Conservation (phyloP, 108 stramenopile species). For the Fragilaria radians region DNA sequence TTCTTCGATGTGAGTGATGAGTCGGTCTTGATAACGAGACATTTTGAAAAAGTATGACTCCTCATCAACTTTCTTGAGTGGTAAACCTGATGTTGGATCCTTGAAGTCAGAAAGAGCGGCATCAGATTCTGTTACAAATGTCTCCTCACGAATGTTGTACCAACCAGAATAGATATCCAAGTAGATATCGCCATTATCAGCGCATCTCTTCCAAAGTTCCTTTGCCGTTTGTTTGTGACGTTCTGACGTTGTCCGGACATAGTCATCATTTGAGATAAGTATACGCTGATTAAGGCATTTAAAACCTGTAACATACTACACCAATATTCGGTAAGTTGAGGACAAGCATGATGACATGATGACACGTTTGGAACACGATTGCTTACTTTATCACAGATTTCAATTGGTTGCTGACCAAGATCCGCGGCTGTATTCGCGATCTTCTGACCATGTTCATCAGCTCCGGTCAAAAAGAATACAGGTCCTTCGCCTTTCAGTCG, state of each 20-base stretch:
- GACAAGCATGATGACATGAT: too few relatives aligned
- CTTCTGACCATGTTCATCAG: conserved; percentile 99
- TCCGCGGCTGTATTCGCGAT: conserved; percentile 91
- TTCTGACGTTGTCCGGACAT: conserved; percentile 90
- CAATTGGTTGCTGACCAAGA: conserved; percentile 75
- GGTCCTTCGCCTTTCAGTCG: conserved; percentile 51
- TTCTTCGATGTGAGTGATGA: conserved; percentile 78
- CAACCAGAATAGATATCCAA: conserved; percentile 88
- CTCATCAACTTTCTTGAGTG: conserved; percentile 92
- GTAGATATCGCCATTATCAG: conserved; percentile 88
- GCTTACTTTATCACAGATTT: conserved; percentile 86
- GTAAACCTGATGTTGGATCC: conserved; percentile 82
- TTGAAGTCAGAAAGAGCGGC: conserved; percentile 83
- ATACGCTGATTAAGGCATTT: conserved; percentile 88
- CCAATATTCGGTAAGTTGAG: background rate
- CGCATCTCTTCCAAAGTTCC: conserved; percentile 84
- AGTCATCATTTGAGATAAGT: conserved; percentile 90
- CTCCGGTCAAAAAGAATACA: conserved; percentile 90
- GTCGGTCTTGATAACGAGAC: conserved; percentile 80
- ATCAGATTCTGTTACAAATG: conserved; percentile 93
- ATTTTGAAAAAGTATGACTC: conserved; percentile 98
- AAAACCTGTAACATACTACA: conserved; percentile 84
- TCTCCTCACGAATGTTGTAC: conserved; percentile 98
- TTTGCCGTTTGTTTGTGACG: conserved; percentile 85
- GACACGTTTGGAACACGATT: background rate